Conservation (phyloP, 352 stramenopile species). For the Globisporangium parvum region DNA sequence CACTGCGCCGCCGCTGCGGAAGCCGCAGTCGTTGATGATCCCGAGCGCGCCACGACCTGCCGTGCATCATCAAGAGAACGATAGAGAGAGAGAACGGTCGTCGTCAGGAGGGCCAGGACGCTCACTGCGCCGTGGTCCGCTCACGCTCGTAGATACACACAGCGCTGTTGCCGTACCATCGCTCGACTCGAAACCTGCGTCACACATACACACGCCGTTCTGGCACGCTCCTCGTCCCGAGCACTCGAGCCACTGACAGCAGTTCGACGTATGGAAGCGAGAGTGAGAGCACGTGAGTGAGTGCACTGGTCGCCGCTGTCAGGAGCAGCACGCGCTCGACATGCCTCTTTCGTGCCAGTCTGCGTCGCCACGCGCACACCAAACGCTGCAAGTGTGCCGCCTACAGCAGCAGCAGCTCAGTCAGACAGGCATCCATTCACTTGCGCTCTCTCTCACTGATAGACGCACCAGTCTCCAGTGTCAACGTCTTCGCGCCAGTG, state of each 20-base stretch:
- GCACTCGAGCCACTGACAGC: constrained; percentile 48
- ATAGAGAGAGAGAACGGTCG: neutral
- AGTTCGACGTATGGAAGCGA: neutral
- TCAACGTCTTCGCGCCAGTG: constrained; percentile 22
- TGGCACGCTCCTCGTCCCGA: constrained; percentile 50
- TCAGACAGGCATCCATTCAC: neutral
- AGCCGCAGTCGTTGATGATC: constrained; percentile 34
- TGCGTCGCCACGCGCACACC: neutral
- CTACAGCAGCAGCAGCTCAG: neutral
- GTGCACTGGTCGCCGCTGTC: no score
- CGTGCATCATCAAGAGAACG: neutral
- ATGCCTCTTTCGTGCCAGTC: neutral
- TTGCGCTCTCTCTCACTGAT: neutral
- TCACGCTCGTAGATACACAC: neutral
- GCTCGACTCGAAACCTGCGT: constrained; percentile 41
- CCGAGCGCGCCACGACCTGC: constrained; percentile 22
- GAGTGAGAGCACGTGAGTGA: neutral
- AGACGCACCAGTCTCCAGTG: constrained; percentile 29
- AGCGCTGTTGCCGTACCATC: constrained; percentile 27
- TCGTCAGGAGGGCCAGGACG: no score
- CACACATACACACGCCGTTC: constrained; percentile 42
- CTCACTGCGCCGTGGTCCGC: no score
- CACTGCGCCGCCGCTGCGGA: constrained; percentile 33
- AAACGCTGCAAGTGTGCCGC: neutral
- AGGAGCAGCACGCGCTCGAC: neutral